phyloP scores from a whole-genome alignment of 1,284 basidiomycete genomes.

The Trichosporon coremiiforme region DNA sequence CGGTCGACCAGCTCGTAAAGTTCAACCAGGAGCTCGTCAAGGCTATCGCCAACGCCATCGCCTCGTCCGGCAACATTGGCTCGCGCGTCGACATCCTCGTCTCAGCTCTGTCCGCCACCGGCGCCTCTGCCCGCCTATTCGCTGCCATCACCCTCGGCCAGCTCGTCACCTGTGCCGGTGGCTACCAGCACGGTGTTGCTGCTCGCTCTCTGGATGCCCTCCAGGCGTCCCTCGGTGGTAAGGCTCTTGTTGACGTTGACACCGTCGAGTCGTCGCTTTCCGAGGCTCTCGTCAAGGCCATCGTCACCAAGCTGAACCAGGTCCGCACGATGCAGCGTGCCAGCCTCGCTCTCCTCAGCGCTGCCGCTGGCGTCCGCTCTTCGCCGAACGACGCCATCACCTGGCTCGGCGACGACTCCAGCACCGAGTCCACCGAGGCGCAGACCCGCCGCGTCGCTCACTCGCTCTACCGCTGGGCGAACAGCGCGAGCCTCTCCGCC shows the following conservation, averaged over 20 bases:
- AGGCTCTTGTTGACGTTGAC: constrained; percentile 32
- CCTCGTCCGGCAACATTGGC: constrained; percentile 29
- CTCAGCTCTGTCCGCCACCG: constrained; percentile 19
- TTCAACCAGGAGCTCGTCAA: constrained; percentile 30
- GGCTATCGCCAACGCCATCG: constrained; percentile 25
- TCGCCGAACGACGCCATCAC: constrained; percentile 23
- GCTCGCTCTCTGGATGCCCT: constrained; percentile 54
- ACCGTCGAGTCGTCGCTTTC: constrained; percentile 33
- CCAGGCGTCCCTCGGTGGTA: constrained; percentile 26
- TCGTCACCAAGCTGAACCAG: constrained; percentile 44
- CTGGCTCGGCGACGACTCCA: constrained; percentile 35
- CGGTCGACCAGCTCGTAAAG: constrained; percentile 23
- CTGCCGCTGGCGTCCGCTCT: constrained; percentile 36
- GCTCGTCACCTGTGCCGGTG: constrained; percentile 28
- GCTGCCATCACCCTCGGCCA: constrained; percentile 31
- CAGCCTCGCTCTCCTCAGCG: constrained; percentile 41
- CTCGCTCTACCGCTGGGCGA: constrained; percentile 66
- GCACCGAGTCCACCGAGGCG: constrained; percentile 13
- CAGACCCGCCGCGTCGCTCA: constrained; percentile 32
- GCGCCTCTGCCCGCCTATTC: constrained; percentile 25
- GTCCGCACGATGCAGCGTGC: constrained; percentile 43
- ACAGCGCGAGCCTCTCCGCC: constrained; percentile 58
- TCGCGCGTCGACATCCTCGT: constrained; percentile 29
- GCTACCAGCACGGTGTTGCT: constrained; percentile 55
- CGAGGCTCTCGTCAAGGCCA: constrained; percentile 31